phyloP scores from a whole-genome alignment of 495 filamentous ascomycete species.

The Hypomontagnella monticulosa region DNA sequence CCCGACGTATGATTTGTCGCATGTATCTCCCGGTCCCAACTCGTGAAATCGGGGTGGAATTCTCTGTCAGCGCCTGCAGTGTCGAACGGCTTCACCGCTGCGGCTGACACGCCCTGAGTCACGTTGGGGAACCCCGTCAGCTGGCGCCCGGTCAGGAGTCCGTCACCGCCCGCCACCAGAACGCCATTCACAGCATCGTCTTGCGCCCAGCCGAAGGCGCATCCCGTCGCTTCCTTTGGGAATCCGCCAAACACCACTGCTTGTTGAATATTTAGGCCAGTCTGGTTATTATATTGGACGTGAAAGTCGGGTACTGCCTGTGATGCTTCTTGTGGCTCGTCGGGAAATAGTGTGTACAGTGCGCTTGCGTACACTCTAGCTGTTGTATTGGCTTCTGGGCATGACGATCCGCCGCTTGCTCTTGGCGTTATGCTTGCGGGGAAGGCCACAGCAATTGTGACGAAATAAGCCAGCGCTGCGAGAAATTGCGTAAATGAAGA shows the following conservation, averaged over 20 bases:
- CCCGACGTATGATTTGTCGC: conserved; percentile 17
- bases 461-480: neutral
- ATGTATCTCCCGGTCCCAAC: conserved; percentile 22
- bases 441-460: neutral
- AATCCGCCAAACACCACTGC: conserved; percentile 14
- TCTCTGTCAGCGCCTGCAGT: neutral
- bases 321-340: neutral
- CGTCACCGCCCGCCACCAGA: conserved; percentile 19
- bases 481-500: conserved; percentile 16
- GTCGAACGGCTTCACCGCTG: conserved; percentile 12
- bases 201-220: conserved; percentile 27
- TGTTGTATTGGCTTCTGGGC: neutral
- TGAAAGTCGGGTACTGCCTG: conserved; percentile 9
- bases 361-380: conserved; percentile 11
- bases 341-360: conserved; percentile 18
- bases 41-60: conserved; percentile 21
- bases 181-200: conserved; percentile 11
- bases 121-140: conserved; percentile 13
- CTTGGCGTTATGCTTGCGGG: neutral
- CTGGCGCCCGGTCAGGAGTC: conserved; percentile 10
- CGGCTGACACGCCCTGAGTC: conserved; percentile 5
- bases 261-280: conserved; percentile 10
- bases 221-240: conserved; percentile 8
- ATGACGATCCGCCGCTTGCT: neutral
- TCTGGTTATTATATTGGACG: conserved; percentile 28